Conservation (phyloP, 257 asterid species). For the Solanum chaucha region DNA sequence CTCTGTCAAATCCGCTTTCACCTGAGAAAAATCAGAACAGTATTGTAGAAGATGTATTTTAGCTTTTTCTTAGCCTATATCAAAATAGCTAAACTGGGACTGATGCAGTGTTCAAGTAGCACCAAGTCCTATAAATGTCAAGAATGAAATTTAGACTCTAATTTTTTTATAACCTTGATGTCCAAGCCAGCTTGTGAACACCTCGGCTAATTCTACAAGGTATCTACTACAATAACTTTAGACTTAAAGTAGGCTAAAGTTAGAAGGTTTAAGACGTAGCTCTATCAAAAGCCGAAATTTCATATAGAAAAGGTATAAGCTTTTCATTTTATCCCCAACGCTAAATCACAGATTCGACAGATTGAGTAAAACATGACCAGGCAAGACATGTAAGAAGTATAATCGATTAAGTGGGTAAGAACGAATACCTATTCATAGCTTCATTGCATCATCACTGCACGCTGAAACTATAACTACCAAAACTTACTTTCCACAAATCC, state of each 20-base stretch:
- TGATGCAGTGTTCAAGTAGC: neutral
- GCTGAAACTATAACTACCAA: neutral
- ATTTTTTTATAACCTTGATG: neutral
- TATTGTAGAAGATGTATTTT: neutral
- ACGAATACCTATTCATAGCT: neutral
- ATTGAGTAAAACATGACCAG: neutral
- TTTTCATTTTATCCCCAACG: neutral
- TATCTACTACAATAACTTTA: neutral
- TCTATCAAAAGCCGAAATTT: neutral
- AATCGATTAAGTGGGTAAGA: neutral
- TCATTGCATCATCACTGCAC: neutral
- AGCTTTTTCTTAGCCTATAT: neutral
- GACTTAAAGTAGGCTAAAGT: neutral
- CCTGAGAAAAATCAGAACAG: constrained; percentile 25
- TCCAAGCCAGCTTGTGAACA: neutral
- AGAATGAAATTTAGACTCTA: neutral
- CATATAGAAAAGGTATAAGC: neutral
- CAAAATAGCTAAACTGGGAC: neutral
- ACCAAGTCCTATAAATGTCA: neutral
- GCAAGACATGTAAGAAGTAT: neutral
- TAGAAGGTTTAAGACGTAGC: neutral
- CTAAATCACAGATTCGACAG: neutral
- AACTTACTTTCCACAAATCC: neutral
- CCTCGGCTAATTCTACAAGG: neutral
- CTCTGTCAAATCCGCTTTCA: constrained; percentile 83